Conservation (phyloP, 1,284 basidiomycete genomes). For the Moniliella sp. region DNA sequence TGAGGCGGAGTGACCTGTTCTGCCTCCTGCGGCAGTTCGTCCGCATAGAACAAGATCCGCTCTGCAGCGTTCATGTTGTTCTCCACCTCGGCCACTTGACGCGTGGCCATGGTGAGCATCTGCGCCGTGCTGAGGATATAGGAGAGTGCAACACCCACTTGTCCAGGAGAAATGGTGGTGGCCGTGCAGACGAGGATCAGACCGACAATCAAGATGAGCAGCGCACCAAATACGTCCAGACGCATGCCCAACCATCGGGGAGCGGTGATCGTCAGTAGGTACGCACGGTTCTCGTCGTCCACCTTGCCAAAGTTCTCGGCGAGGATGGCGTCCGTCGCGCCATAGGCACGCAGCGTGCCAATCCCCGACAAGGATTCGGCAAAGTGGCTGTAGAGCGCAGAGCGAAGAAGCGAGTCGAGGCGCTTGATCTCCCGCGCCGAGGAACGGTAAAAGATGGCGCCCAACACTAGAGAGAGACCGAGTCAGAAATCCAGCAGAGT, state of each 20-base stretch:
- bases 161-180: conserved; percentile 3
- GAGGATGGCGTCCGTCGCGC: conserved; percentile 38
- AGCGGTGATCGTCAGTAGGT: conserved; percentile 62
- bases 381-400: conserved; percentile 59
- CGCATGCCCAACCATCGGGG: conserved; percentile 62
- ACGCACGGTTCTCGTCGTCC: conserved; percentile 70
- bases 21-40: conserved; percentile 16
- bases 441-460: conserved; percentile 58
- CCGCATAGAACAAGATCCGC: conserved; percentile 28
- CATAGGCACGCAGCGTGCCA: conserved; percentile 64
- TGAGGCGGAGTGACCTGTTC: conserved; percentile 15
- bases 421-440: conserved; percentile 74
- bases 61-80: conserved; percentile 34
- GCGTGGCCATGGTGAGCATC: conserved; percentile 26
- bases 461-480: conserved; percentile 5
- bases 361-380: conserved; percentile 67
- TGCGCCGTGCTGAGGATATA: conserved; percentile 25
- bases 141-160: conserved; percentile 23
- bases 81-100: conserved; percentile 34
- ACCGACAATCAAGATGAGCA: conserved; percentile 25
- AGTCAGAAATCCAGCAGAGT: neutral
- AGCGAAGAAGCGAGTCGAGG: conserved; percentile 47
- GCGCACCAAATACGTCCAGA: conserved; percentile 36
- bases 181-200: conserved; percentile 14
- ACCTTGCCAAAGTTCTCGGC: conserved; percentile 43